Evolutionary conservation across 2,329 filamentous ascomycete genomes (phyloP).

Genomic region (Aspergillus aculeatus): DNA sequence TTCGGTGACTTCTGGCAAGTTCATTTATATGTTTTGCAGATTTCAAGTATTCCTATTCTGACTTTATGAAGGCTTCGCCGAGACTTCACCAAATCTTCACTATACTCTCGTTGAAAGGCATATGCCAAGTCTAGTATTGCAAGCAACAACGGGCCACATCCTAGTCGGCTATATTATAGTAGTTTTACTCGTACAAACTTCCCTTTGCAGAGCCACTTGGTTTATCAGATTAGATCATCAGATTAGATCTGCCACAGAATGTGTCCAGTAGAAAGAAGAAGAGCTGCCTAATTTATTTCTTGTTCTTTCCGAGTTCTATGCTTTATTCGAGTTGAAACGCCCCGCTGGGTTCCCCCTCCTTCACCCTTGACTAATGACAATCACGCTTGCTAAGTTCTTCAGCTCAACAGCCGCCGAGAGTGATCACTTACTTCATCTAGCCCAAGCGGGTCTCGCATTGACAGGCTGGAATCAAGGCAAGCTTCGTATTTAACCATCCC

Average conservation of each 20-base stretch:
- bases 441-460: neutral
- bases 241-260: conserved; percentile 19
- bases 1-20: no score
- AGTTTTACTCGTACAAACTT: no score
- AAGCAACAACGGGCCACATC: no score
- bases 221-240: conserved; percentile 29
- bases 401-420: neutral
- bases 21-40: no score
- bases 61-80: no score
- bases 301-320: neutral
- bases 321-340: neutral
- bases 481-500: neutral
- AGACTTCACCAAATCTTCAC: no score
- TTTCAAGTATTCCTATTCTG: no score
- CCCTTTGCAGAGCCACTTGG: neutral
- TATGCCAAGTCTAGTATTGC: no score
- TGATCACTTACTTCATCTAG: neutral
- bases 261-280: neutral
- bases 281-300: neutral
- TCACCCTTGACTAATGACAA: neutral
- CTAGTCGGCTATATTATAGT: no score
- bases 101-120: no score
- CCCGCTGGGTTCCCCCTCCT: neutral
- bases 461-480: neutral
- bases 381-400: neutral